A percentile compares a stretch with the other conserved stretches of the same genome.
phyloP scores from a whole-genome alignment of 257 asterid species.

The Ophiorrhiza pumila region DNA sequence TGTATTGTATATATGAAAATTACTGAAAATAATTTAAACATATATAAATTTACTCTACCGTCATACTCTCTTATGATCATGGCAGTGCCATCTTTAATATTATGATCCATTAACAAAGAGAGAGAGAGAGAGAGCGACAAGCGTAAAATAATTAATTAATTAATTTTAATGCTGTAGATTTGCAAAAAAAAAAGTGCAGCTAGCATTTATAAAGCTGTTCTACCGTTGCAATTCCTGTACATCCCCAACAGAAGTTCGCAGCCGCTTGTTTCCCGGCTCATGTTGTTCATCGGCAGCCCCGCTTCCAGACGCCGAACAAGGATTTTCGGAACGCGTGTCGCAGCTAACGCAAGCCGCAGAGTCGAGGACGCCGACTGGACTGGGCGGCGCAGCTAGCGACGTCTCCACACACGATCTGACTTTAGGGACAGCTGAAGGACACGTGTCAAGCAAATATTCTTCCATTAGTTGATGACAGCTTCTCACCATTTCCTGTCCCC shows the following conservation, averaged over 20 bases:
- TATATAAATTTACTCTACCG: neutral
- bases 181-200: neutral
- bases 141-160: neutral
- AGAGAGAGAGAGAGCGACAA: neutral
- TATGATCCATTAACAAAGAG: neutral
- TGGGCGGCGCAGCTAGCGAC: conserved; percentile 40
- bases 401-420: neutral
- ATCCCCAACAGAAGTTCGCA: conserved; percentile 30
- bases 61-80: neutral
- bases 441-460: conserved; percentile 56
- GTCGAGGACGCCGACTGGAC: conserved; percentile 60
- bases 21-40: neutral
- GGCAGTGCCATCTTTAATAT: neutral
- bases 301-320: neutral
- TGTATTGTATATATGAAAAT: neutral
- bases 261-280: conserved; percentile 39
- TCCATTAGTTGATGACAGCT: conserved; percentile 63
- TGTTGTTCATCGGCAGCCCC: conserved; percentile 1
- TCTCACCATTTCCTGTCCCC: conserved; percentile 50
- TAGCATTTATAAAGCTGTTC: neutral
- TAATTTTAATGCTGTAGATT: neutral
- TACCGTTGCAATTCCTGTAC: conserved; percentile 35
- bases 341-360: conserved; percentile 55
- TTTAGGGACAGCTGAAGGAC: conserved; percentile 27
- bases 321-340: conserved; percentile 40